Percentiles rank a stretch among this genome's conserved stretches.
These are phyloP conservation scores for Mortierella sp. DNA, from an alignment of 371 early-diverging fungal species.

Conservation along the genomic window DNA sequence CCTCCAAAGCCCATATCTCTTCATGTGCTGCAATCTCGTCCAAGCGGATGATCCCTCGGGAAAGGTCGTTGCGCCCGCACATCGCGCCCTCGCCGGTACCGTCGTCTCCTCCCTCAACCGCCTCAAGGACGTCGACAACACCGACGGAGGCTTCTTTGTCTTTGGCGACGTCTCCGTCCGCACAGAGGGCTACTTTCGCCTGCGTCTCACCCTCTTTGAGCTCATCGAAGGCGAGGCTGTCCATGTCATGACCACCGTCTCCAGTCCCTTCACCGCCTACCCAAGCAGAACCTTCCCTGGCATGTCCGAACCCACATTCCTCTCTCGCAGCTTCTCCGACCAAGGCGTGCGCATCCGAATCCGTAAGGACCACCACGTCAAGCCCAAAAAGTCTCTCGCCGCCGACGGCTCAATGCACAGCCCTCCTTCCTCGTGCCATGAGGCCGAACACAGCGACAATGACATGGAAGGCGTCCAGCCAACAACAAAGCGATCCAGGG, in stretches of 20 bases:
- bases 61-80: constrained; percentile 51
- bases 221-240: constrained; percentile 83
- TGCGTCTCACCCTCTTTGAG: constrained; percentile 92
- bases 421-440: constrained; percentile 33
- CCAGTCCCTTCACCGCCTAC: constrained; percentile 85
- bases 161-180: constrained; percentile 95
- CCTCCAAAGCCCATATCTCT: constrained; percentile 87
- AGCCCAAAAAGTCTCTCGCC: constrained; percentile 33
- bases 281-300: constrained; percentile 96
- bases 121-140: constrained; percentile 84
- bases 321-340: constrained; percentile 92
- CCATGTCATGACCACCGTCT: constrained; percentile 82
- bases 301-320: constrained; percentile 89
- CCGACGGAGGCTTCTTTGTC: constrained; percentile 96
- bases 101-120: constrained; percentile 92
- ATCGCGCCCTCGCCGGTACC: constrained; percentile 72
- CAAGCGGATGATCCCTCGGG: constrained; percentile 37
- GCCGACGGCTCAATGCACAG: constrained; percentile 29
- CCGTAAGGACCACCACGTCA: constrained; percentile 68
- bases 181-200: constrained; percentile 88
- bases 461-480: constrained; percentile 19
- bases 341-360: constrained; percentile 96
- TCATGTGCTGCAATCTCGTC: constrained; percentile 73
- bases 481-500: constrained; percentile 9
- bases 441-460: constrained; percentile 38